These are phyloP conservation scores for Aureobasidium sp. DNA, from an alignment of 2,329 filamentous ascomycete genomes.

Conservation along the genomic window DNA sequence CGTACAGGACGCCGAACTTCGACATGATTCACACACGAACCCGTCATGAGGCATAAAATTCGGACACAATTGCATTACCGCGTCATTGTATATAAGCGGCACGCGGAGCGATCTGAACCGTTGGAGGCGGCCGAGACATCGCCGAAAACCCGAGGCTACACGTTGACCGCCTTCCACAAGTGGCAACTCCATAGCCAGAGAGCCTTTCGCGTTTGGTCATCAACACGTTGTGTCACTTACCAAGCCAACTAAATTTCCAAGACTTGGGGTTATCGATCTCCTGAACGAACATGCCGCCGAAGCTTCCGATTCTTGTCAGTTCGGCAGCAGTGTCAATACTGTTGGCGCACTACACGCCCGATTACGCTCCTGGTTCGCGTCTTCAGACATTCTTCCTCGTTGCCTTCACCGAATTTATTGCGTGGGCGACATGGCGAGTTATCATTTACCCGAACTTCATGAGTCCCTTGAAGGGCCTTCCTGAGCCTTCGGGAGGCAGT, in stretches of 20 bases:
- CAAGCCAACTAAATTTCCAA: neutral
- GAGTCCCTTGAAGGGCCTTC: slow-evolving; percentile 50
- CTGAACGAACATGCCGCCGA: slow-evolving; percentile 6
- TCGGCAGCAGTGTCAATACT: slow-evolving; percentile 19
- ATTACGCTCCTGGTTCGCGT: slow-evolving; percentile 26
- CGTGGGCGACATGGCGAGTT: slow-evolving; percentile 32
- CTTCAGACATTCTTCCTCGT: slow-evolving; percentile 33
- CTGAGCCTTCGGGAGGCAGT: slow-evolving; percentile 36
- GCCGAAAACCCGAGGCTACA: neutral
- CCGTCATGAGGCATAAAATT: neutral
- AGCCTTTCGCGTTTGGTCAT: neutral
- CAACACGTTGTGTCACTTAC: neutral
- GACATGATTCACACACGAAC: too few species aligned
- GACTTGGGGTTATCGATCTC: neutral
- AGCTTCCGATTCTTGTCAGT: slow-evolving; percentile 2
- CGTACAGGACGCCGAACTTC: too few species aligned
- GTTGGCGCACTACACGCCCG: slow-evolving; percentile 26
- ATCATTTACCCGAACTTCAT: slow-evolving; percentile 51
- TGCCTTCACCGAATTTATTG: slow-evolving; percentile 29
- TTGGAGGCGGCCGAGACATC: neutral
- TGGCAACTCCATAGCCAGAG: neutral
- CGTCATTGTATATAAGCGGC: neutral
- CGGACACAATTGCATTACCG: neutral
- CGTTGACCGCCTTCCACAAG: neutral
- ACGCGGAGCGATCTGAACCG: neutral